These are phyloP conservation scores for Aurinia saxatilis DNA, from an alignment of 345 rosid species.

Conservation along the genomic window DNA sequence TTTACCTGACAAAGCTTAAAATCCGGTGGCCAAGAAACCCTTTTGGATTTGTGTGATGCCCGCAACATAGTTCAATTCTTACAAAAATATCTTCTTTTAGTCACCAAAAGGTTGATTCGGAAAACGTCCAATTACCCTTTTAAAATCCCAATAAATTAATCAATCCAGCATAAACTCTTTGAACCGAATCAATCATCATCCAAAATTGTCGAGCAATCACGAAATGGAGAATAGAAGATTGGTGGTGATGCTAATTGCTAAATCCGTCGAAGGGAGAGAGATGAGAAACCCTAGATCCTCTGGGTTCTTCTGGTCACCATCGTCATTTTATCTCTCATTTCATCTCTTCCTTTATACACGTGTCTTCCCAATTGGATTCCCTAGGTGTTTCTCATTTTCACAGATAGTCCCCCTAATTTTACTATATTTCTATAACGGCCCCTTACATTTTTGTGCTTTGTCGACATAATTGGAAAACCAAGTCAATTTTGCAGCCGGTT, in stretches of 20 bases:
- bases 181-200: constrained; percentile 15
- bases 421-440: neutral
- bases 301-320: constrained; percentile 17
- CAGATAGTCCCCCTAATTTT: neutral
- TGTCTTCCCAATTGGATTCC: constrained; percentile 12
- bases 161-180: constrained; percentile 3
- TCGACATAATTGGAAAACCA: neutral
- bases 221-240: constrained; percentile 9
- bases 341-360: constrained; percentile 21
- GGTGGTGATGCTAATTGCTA: too few relatives aligned
- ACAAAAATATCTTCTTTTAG: neutral
- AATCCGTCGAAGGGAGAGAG: too few relatives aligned
- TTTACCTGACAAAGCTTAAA: constrained; percentile 97
- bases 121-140: constrained; percentile 10
- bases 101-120: neutral
- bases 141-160: neutral
- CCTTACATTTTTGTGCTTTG: neutral
- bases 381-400: neutral
- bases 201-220: constrained; percentile 15
- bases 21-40: constrained; percentile 90
- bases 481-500: too few relatives aligned
- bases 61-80: constrained; percentile 60
- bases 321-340: constrained; percentile 17
- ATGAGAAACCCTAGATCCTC: constrained; percentile 38
- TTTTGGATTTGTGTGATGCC: constrained; percentile 72